These are phyloP conservation scores for Psilocybe tampanensis DNA, from an alignment of 768 basidiomycete genomes.

Conservation along the genomic window DNA sequence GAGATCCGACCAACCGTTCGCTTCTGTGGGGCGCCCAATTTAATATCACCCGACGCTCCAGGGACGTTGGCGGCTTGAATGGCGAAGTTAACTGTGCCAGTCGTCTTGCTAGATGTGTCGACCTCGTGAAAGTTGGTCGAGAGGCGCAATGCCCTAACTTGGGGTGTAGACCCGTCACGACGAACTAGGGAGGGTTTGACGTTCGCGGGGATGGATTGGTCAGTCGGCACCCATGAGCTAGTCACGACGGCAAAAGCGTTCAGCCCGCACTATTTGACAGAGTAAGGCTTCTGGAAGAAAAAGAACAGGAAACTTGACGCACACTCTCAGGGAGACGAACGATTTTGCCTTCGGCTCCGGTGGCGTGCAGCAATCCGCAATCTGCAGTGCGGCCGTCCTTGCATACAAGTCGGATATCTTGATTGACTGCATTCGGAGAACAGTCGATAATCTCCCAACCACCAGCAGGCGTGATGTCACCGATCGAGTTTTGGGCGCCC, in stretches of 20 bases:
- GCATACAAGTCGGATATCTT: constrained; percentile 56
- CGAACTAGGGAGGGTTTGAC: constrained; percentile 32
- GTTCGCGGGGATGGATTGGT: constrained; percentile 43
- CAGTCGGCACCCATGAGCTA: constrained; percentile 38
- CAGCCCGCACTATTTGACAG: constrained; percentile 36
- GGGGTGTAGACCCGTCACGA: constrained; percentile 33
- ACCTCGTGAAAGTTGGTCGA: constrained; percentile 37
- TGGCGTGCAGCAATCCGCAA: constrained; percentile 41
- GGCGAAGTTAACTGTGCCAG: constrained; percentile 34
- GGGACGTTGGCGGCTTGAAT: constrained; percentile 33
- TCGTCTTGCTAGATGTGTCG: constrained; percentile 1
- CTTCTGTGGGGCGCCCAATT: constrained; percentile 11
- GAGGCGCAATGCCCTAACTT: constrained; percentile 42
- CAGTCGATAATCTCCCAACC: constrained; percentile 60
- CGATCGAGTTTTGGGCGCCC: constrained; percentile 37
- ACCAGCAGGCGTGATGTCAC: constrained; percentile 48
- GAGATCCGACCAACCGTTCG: constrained; percentile 16
- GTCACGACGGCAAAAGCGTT: constrained; percentile 45
- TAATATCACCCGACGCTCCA: constrained; percentile 28
- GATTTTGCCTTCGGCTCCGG: constrained; percentile 47
- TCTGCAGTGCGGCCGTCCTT: constrained; percentile 26
- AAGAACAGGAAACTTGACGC: constrained; percentile 16
- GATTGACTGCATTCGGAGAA: constrained; percentile 37
- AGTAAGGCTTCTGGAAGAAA: neutral
- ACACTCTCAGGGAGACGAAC: constrained; percentile 57